Evolutionary conservation across 495 filamentous ascomycete species (phyloP).

Genomic region (Penicillium dipodomyicola): DNA sequence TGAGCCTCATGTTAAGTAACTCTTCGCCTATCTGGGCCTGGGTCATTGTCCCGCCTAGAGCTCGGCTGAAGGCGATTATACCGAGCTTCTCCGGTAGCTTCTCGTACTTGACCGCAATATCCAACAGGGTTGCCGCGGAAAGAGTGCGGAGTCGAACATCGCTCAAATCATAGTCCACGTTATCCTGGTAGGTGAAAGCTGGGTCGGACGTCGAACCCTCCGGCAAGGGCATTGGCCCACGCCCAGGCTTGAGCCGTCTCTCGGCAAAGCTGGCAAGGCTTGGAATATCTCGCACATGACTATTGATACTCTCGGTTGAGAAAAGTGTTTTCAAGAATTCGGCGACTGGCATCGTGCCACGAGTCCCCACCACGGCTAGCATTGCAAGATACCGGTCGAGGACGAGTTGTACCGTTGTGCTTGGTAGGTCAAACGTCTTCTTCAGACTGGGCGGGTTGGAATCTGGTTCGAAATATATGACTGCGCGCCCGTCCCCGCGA

Average conservation of each 20-base stretch:
- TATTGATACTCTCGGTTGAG: conserved; percentile 25
- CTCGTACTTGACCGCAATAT: conserved; percentile 35
- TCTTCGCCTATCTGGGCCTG: conserved; percentile 22
- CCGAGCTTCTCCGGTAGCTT: conserved; percentile 18
- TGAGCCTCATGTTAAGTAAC: background rate
- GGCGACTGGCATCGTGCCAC: conserved; percentile 20
- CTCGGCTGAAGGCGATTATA: conserved; percentile 26
- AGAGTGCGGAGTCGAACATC: conserved; percentile 27
- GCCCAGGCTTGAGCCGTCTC: conserved; percentile 34
- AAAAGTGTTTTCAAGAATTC: conserved; percentile 31
- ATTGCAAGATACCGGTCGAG: conserved; percentile 27
- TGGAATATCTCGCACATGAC: conserved; percentile 35
- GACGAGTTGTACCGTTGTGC: conserved; percentile 10
- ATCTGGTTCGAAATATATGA: conserved; percentile 43
- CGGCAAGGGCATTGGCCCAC: conserved; percentile 21
- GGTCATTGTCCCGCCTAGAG: conserved; percentile 39
- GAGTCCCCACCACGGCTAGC: conserved; percentile 23
- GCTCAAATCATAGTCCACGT: conserved; percentile 41
- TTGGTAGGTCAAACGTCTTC: conserved; percentile 17
- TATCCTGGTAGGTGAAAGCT: conserved; percentile 29
- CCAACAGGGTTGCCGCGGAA: conserved; percentile 26
- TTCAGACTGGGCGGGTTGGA: conserved; percentile 19
- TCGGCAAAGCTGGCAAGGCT: conserved; percentile 29
- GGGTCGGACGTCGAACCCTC: conserved; percentile 21
- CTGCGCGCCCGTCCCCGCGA: conserved; percentile 15